These are phyloP conservation scores for Rhizopus sp. DNA, from an alignment of 371 early-diverging fungal genomes.

Conservation along the genomic window DNA sequence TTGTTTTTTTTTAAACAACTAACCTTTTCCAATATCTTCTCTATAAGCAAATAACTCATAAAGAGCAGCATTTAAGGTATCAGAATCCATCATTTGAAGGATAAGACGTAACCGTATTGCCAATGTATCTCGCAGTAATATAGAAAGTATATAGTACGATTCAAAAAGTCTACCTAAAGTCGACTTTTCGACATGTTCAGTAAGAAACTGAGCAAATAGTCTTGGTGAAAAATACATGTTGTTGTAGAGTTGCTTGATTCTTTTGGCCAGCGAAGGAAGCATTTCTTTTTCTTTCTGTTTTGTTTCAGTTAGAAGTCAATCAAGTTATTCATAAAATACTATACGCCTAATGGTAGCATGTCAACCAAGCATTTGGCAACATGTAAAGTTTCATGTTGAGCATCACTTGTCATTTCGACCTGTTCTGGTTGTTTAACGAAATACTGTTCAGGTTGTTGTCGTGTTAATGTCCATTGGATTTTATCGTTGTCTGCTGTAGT, in stretches of 20 bases:
- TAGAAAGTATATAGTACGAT: constrained; percentile 6
- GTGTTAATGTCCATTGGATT: constrained; percentile 20
- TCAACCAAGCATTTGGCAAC: constrained; percentile 5
- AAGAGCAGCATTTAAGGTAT: background rate
- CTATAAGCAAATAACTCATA: background rate
- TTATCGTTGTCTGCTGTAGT: constrained; percentile 11
- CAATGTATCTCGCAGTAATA: background rate
- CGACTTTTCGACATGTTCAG: background rate
- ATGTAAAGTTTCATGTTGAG: background rate
- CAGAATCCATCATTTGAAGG: background rate
- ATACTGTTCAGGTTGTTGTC: constrained; percentile 1
- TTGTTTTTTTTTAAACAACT: background rate
- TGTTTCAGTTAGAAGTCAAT: background rate
- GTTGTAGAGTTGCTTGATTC: constrained; percentile 1
- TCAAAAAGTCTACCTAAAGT: background rate
- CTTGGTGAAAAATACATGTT: constrained; percentile 2
- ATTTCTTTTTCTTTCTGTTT: background rate
- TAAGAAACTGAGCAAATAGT: constrained; percentile 1
- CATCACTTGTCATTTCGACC: background rate
- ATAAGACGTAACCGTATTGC: constrained; percentile 4
- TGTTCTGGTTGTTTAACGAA: background rate
- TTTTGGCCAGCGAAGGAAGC: background rate
- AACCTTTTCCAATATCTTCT: constrained; percentile 10
- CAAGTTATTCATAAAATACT: background rate
- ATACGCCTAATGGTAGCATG: background rate